phyloP scores from a whole-genome alignment of 208 protist species.

The Trichomonas tenax region DNA sequence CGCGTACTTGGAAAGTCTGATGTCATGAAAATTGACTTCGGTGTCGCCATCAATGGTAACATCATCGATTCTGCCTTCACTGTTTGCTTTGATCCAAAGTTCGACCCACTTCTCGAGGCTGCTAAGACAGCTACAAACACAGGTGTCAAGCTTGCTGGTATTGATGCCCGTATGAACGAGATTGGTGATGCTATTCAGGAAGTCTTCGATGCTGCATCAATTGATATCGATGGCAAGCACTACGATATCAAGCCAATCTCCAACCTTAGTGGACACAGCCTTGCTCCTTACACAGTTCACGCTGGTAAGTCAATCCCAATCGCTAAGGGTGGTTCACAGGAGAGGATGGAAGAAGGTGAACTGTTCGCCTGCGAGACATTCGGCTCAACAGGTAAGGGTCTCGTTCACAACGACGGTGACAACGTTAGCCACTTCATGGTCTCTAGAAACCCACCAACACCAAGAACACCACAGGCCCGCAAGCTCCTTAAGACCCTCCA shows the following conservation, averaged over 20 bases:
- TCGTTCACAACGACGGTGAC: conserved; percentile 31
- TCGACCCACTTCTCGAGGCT: conserved; percentile 75
- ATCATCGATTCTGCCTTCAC: conserved; percentile 53
- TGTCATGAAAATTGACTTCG: conserved; percentile 53
- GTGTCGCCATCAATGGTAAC: conserved; percentile 48
- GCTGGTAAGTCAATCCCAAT: conserved; percentile 96
- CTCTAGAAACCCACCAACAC: conserved; percentile 49
- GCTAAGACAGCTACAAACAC: conserved; percentile 89
- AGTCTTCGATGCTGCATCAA: conserved; percentile 50
- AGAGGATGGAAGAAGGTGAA: conserved; percentile 76
- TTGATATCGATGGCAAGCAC: conserved; percentile 45
- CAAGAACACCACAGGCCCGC: conserved; percentile 56
- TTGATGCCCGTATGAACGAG: conserved; percentile 46
- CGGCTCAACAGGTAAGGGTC: conserved; percentile 73
- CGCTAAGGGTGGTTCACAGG: conserved; percentile 70
- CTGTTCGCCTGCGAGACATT: conserved; percentile 99
- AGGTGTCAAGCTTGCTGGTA: conserved; percentile 63
- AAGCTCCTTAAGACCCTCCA: conserved; percentile 69
- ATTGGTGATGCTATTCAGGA: conserved; percentile 50
- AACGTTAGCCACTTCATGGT: conserved; percentile 83
- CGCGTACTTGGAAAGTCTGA: conserved; percentile 40
- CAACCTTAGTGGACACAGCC: conserved; percentile 95
- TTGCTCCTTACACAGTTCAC: conserved; percentile 89
- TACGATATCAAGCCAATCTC: conserved; percentile 66
- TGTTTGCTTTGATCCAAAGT: conserved; percentile 79